Conservation (phyloP, 495 filamentous ascomycete genomes). For the Penicillium tannophilum region DNA sequence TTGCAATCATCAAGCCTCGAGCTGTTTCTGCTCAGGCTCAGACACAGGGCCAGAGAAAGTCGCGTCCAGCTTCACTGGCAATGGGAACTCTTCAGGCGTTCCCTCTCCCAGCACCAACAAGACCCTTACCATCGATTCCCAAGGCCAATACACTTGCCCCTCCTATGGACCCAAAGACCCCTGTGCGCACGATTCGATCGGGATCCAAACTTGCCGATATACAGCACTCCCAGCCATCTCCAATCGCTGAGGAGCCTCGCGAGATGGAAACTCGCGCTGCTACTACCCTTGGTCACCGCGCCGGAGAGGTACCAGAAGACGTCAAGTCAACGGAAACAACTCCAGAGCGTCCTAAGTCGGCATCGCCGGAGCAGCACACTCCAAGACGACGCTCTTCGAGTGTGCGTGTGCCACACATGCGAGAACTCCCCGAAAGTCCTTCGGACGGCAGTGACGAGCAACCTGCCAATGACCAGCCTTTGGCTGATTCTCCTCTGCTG, state of each 20-base stretch:
- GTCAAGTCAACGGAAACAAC: slow-evolving; percentile 17
- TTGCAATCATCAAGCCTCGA: slow-evolving; percentile 4
- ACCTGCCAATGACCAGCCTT: slow-evolving; percentile 6
- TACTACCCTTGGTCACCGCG: slow-evolving; percentile 17
- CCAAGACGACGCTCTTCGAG: slow-evolving; percentile 21
- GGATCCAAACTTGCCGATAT: slow-evolving; percentile 8
- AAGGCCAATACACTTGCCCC: slow-evolving; percentile 12
- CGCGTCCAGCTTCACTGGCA: slow-evolving; percentile 31
- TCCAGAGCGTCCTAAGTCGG: slow-evolving; percentile 21
- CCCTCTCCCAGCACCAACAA: slow-evolving; percentile 43
- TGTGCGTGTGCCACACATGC: slow-evolving; percentile 21
- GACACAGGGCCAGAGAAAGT: slow-evolving; percentile 13
- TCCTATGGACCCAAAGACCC: slow-evolving; percentile 11
- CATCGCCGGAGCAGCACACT: slow-evolving; percentile 16
- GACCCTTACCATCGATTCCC: slow-evolving; percentile 39
- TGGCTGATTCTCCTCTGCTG: slow-evolving; percentile 31
- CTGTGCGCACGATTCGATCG: slow-evolving; percentile 8
- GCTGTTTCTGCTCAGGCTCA: slow-evolving; percentile 12
- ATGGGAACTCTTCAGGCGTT: slow-evolving; percentile 40
- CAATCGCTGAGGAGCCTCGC: slow-evolving; percentile 22
- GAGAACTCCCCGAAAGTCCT: slow-evolving; percentile 19
- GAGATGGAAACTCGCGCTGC: slow-evolving; percentile 12
- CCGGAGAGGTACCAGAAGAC: slow-evolving; percentile 15
- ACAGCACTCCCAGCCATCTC: slow-evolving; percentile 18
- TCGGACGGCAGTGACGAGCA: slow-evolving; percentile 2